Evolutionary conservation across 1,284 basidiomycete genomes (phyloP), one percentile per base, ranked within the genome.

Genomic region (Trichosporon sp.): DNA sequence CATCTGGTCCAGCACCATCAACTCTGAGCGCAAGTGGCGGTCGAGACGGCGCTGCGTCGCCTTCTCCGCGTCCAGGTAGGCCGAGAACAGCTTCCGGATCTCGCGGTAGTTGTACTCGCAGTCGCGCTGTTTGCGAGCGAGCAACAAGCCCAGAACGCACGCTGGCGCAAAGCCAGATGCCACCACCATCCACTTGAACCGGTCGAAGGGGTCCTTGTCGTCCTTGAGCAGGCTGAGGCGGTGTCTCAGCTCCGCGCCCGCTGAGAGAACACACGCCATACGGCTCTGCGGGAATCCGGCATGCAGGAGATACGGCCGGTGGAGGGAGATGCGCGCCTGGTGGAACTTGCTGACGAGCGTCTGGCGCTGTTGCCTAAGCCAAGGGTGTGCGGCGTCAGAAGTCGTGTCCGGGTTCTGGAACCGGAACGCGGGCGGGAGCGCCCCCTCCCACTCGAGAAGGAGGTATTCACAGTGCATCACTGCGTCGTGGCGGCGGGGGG

Each of bases 161-260:
- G 78, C 77, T 1, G 77, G 72, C 4, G 75, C 71, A 59, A 79
- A 79, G 8, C 78, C 78, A 2, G 74, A 76, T 14, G 77, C 78
- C 1, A 79, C 78, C 0, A 77, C 78, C 69, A 78, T 76, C 78
- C 78, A 79, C 73, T 79, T 79, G 75, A 78, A 77, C 21, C 78
- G 70, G 70, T 79, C 78, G 6, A 79, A 72, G 0, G 78, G 76
- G 48, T 77, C 76, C 14, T 37, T 35, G 56, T 74, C 74, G 6
- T 63, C 65, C 35, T 71, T 71, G 35, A 76, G 71, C 40, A 75
- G 67, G 6, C 54, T 31, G 31, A 76, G 75, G 48, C 78, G 70
- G 67, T 77, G 72, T 4, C 70, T 68, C 21, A 79, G 68, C 66
- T 79, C 78, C 1, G 76, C 77, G 8, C 74, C 74, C 0, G 76